A percentile compares a stretch with the other conserved stretches of the same genome.
These are phyloP conservation scores for Juglanconis juglandina DNA, from an alignment of 2,329 filamentous ascomycete genomes.

Conservation along the genomic window DNA sequence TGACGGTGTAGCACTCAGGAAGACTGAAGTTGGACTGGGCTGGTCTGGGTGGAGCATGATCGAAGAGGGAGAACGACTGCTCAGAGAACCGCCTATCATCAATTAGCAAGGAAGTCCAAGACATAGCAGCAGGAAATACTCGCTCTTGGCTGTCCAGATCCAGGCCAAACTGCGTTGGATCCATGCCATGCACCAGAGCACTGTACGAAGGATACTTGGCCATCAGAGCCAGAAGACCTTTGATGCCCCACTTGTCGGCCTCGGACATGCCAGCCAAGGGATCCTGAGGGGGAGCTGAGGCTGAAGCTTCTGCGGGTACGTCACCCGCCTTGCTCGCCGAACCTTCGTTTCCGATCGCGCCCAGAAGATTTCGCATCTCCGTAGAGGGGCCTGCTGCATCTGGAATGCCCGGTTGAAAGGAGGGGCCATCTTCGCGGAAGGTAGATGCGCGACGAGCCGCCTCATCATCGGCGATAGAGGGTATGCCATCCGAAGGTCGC, in stretches of 20 bases:
- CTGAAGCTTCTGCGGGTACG: constrained; percentile 16
- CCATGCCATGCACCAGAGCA: constrained; percentile 57
- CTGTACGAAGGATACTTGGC: constrained; percentile 63
- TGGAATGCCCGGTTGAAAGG: constrained; percentile 31
- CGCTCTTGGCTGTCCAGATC: constrained; percentile 58
- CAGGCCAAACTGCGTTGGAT: constrained; percentile 54
- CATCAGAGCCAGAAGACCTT: constrained; percentile 61
- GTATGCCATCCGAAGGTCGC: constrained; percentile 43
- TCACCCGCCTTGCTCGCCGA: constrained; percentile 39
- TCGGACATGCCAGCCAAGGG: constrained; percentile 60
- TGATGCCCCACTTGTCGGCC: constrained; percentile 62
- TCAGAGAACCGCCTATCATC: constrained; percentile 49
- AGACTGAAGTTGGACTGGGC: constrained; percentile 55
- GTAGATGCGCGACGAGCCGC: constrained; percentile 39
- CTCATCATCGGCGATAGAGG: constrained; percentile 40
- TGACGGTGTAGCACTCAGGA: constrained; percentile 65
- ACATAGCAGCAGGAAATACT: constrained; percentile 26
- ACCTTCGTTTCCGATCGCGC: constrained; percentile 46
- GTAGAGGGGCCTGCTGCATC: constrained; percentile 31
- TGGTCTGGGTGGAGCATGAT: constrained; percentile 56
- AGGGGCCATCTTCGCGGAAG: constrained; percentile 42
- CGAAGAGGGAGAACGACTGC: constrained; percentile 60
- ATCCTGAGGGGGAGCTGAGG: constrained; percentile 44
- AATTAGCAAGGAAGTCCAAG: constrained; percentile 17
- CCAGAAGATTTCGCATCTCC: constrained; percentile 40